These are phyloP conservation scores for Phaeosphaeria sp. DNA, from an alignment of 2,329 filamentous ascomycete species.

Conservation along the genomic window DNA sequence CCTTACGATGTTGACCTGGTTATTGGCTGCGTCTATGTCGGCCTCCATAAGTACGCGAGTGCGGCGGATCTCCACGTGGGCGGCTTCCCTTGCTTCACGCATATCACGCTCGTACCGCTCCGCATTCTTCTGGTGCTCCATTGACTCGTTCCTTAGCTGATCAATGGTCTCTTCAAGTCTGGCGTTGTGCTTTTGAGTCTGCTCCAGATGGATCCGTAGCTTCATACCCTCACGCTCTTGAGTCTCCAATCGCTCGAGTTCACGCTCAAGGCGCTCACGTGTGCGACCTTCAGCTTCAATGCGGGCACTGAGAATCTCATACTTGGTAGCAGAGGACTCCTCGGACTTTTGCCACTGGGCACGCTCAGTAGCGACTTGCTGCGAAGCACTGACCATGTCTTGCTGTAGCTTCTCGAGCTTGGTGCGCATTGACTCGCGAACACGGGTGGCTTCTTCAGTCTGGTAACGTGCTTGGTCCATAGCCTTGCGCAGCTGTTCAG, in stretches of 20 bases:
- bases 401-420: slow-evolving; percentile 87
- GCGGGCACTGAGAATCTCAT: slow-evolving; percentile 62
- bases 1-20: slow-evolving; percentile 82
- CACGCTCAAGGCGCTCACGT: slow-evolving; percentile 53
- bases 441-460: slow-evolving; percentile 82
- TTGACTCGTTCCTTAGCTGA: slow-evolving; percentile 67
- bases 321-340: slow-evolving; percentile 61
- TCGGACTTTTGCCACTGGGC: slow-evolving; percentile 75
- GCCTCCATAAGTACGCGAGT: slow-evolving; percentile 79
- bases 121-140: slow-evolving; percentile 72
- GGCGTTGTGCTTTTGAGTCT: slow-evolving; percentile 64
- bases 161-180: slow-evolving; percentile 67
- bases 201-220: slow-evolving; percentile 74
- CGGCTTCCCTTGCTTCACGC: slow-evolving; percentile 81
- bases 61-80: slow-evolving; percentile 79
- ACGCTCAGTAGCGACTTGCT: slow-evolving; percentile 83
- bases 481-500: slow-evolving; percentile 75
- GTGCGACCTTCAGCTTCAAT: slow-evolving; percentile 55
- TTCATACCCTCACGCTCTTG: slow-evolving; percentile 79
- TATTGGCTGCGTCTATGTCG: slow-evolving; percentile 82
- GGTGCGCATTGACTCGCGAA: slow-evolving; percentile 81
- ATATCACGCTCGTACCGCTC: slow-evolving; percentile 80
- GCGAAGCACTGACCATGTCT: slow-evolving; percentile 80
- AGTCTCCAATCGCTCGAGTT: slow-evolving; percentile 53
- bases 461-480: slow-evolving; percentile 78